Base-by-base conservation (phyloP, 106 monocot species). In the Acorus gramineus region DNA sequence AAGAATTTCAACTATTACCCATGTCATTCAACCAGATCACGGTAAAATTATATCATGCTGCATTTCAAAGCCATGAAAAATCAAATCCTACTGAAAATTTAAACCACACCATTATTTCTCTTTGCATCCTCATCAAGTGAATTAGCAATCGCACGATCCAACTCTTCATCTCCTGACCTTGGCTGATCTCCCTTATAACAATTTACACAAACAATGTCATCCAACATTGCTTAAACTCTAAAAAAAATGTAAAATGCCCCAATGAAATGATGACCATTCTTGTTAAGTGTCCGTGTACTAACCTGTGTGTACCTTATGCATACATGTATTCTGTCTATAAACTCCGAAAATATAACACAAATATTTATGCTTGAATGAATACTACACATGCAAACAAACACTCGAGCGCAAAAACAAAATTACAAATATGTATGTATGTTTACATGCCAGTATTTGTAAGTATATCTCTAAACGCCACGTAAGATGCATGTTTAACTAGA, bases 51-150 rank as follows among this genome's bases (percentile, higher is more conserved):
- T 42, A 3, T 44, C 28, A 11, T 11, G 3, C 5, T 4, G 3
- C 11, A 12, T 57, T 28, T 4, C 28, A 12, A 11, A 57, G 5
- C 57, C 2, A 57, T 2, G 12, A 57, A 4, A 57, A 13, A 8
- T 28, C 59, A 59, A 43, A 43, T 42, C 12, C 10, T 11, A 0
- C 57, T 13, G 28, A n/a, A 14, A 42, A 14, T 28, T 10, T 13
- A 44, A 59, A 44, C 50, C 50, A 3, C 74, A 84, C 90, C 82
- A 62, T 80, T 80, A 9, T 66, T 67, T 55, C 65, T 84, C 72
- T 82, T 90, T 4, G 71, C 77, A 69, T 82, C 78, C 59, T 95
- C 95, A 42, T 84, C 84, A 64, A 95, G 82, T n/a, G 90, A 87
- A 68, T 86, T 80, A 46, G 90, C 84, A 68, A 91, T 79, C 44